phyloP scores from a whole-genome alignment of 768 basidiomycete species.

The Kwoniella heveanensis region DNA sequence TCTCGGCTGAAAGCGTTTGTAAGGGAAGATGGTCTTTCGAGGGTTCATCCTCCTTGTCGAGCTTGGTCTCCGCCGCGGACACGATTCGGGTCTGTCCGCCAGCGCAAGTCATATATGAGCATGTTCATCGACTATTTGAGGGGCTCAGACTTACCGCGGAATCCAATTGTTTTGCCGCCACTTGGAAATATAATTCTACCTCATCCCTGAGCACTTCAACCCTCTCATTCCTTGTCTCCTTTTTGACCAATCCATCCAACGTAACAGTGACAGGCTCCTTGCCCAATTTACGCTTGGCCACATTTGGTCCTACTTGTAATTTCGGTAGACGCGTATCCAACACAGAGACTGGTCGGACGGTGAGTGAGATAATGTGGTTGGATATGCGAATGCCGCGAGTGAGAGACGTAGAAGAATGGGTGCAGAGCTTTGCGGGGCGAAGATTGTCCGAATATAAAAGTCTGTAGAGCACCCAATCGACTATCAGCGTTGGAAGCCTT shows the following conservation, averaged over 20 bases:
- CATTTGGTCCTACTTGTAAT: conserved; percentile 48
- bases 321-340: conserved; percentile 45
- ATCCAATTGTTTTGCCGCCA: background rate
- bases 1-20: background rate
- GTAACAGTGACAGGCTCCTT: conserved; percentile 22
- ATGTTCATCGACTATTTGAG: background rate
- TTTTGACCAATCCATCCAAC: conserved; percentile 23
- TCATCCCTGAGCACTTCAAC: conserved; percentile 17
- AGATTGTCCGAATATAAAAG: conserved; percentile 32
- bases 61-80: background rate
- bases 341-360: conserved; percentile 18
- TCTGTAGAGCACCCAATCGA: conserved; percentile 4
- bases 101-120: background rate
- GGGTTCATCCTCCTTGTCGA: background rate
- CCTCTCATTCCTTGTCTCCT: conserved; percentile 1
- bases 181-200: conserved; percentile 1
- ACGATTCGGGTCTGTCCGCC: background rate
- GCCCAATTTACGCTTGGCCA: conserved; percentile 41
- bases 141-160: background rate
- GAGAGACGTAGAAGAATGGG: conserved; percentile 12
- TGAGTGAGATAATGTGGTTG: conserved; percentile 8
- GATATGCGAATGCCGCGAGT: conserved; percentile 9
- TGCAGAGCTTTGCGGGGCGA: conserved; percentile 21
- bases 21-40: background rate
- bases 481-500: too few relatives aligned